These are phyloP conservation scores for Vigna radiata DNA, from an alignment of 306 rosid species.

Conservation along the genomic window DNA sequence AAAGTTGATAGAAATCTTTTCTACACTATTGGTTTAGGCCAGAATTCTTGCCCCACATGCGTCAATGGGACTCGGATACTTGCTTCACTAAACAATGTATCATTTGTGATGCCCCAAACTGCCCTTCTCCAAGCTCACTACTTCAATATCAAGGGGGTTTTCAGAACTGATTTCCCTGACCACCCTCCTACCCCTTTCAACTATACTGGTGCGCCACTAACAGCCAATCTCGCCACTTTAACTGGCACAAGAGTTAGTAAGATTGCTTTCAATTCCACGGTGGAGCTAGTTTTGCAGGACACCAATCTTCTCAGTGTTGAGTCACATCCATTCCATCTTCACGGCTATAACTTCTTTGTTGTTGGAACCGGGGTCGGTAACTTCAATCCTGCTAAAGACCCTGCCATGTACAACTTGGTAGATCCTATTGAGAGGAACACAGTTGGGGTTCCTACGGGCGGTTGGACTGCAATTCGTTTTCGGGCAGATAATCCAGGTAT, in stretches of 20 bases:
- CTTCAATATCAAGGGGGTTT: conserved; percentile 65
- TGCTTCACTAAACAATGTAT: conserved; percentile 73
- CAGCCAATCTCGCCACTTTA: conserved; percentile 62
- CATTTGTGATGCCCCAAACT: conserved; percentile 68
- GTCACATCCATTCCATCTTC: conserved; percentile 86
- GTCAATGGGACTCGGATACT: conserved; percentile 66
- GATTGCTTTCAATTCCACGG: conserved; percentile 72
- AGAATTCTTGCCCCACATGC: conserved; percentile 63
- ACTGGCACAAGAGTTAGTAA: conserved; percentile 71
- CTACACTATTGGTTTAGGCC: conserved; percentile 65
- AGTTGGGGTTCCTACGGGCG: conserved; percentile 79
- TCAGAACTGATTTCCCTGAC: conserved; percentile 69
- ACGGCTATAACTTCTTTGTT: conserved; percentile 57
- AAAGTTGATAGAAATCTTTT: conserved; percentile 69
- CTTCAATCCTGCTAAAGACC: conserved; percentile 73
- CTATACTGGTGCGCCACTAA: conserved; percentile 68
- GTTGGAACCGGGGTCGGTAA: conserved; percentile 81
- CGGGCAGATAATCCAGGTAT: conserved; percentile 84
- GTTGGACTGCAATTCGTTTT: conserved; percentile 83
- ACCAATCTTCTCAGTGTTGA: conserved; percentile 75
- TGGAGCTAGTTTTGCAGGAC: conserved; percentile 76
- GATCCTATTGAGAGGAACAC: conserved; percentile 91
- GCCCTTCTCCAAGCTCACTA: conserved; percentile 83
- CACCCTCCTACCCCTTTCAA: conserved; percentile 62
- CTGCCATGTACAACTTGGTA: conserved; percentile 66